A percentile compares a stretch with the other conserved stretches of the same genome.
Conservation (phyloP, 2,329 filamentous ascomycete genomes). For the Neonectria ditissima region DNA sequence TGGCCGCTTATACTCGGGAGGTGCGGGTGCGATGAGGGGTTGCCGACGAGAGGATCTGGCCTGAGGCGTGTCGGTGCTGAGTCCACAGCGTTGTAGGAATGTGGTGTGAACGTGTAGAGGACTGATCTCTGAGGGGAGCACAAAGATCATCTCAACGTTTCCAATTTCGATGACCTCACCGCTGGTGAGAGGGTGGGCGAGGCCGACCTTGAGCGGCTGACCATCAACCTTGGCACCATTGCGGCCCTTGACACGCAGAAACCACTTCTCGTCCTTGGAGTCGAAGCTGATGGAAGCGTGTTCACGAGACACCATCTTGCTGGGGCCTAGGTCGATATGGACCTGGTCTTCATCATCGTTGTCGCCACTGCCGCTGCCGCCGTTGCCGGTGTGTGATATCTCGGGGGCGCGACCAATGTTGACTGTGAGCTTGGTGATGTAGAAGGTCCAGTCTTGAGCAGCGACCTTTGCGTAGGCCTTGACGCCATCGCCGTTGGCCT, state of each 20-base stretch:
- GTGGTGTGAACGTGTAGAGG: slow-evolving; percentile 75
- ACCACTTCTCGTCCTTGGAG: slow-evolving; percentile 78
- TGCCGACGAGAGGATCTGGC: slow-evolving; percentile 50
- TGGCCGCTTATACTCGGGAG: slow-evolving; percentile 69
- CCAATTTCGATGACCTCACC: slow-evolving; percentile 93
- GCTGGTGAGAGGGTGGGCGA: slow-evolving; percentile 76
- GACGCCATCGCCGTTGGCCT: slow-evolving; percentile 70
- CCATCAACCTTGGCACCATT: slow-evolving; percentile 92
- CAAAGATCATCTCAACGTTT: slow-evolving; percentile 98
- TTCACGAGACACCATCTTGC: slow-evolving; percentile 82
- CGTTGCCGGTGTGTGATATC: slow-evolving; percentile 48
- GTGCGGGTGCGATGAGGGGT: slow-evolving; percentile 68
- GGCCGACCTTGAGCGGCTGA: slow-evolving; percentile 73
- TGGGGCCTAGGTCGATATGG: slow-evolving; percentile 90
- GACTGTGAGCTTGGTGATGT: slow-evolving; percentile 79
- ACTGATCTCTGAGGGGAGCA: slow-evolving; percentile 80
- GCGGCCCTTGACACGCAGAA: slow-evolving; percentile 86
- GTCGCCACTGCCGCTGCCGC: slow-evolving; percentile 53
- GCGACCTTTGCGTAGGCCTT: slow-evolving; percentile 86
- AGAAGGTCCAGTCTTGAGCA: slow-evolving; percentile 86
- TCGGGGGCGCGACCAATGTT: slow-evolving; percentile 81
- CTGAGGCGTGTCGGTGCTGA: slow-evolving; percentile 52
- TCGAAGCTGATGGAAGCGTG: slow-evolving; percentile 83
- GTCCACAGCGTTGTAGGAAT: slow-evolving; percentile 76
- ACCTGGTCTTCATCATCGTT: slow-evolving; percentile 66